These are phyloP conservation scores for Theileria equi DNA, from an alignment of 169 alveolate species.

Conservation along the genomic window DNA sequence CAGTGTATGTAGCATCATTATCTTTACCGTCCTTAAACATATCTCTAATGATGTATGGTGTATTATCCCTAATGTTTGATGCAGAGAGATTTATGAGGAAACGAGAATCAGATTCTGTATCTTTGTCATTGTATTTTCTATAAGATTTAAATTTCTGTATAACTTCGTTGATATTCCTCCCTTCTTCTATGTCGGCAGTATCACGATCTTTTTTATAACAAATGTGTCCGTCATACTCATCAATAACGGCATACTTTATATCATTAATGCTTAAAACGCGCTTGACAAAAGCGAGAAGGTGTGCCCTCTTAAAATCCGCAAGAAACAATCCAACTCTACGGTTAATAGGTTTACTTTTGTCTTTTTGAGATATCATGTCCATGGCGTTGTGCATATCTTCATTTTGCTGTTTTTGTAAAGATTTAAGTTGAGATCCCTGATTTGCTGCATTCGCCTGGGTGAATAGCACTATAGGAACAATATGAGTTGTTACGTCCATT, in stretches of 20 bases:
- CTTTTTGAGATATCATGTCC: neutral
- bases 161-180: neutral
- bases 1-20: neutral
- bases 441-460: no score
- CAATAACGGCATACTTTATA: constrained; percentile 37
- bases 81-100: constrained; percentile 38
- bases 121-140: neutral
- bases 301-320: no score
- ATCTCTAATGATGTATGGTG: constrained; percentile 22
- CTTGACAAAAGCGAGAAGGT: no score
- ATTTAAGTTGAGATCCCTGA: no score
- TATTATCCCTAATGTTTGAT: constrained; percentile 5
- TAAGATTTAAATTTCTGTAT: neutral
- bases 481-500: neutral
- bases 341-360: neutral
- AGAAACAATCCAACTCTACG: no score
- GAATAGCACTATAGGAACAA: neutral
- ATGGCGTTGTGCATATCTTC: neutral
- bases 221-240: constrained; percentile 52
- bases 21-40: neutral
- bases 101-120: neutral
- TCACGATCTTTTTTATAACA: neutral
- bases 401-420: no score
- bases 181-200: neutral
- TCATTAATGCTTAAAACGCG: constrained; percentile 7